Conservation (phyloP, 169 alveolate species). For the Amoebophrya sp. region DNA sequence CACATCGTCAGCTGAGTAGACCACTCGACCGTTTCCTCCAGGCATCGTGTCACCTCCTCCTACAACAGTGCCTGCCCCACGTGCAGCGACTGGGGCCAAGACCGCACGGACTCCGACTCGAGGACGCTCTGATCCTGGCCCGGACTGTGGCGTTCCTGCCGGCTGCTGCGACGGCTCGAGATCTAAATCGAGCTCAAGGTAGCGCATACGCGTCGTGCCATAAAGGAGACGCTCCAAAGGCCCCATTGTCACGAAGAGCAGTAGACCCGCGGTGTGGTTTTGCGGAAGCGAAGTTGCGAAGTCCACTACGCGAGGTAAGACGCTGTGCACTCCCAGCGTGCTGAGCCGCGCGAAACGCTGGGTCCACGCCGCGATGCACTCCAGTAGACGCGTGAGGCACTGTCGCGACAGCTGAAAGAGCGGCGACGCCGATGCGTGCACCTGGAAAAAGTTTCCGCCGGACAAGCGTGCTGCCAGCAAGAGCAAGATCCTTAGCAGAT, state of each 20-base stretch:
- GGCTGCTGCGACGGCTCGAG: background rate
- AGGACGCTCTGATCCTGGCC: too few relatives aligned
- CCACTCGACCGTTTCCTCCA: too few relatives aligned
- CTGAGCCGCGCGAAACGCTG: background rate
- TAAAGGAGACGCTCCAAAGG: background rate
- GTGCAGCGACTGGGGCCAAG: too few relatives aligned
- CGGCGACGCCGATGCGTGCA: background rate
- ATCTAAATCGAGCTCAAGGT: background rate
- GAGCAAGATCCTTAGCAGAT: background rate
- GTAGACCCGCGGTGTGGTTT: background rate
- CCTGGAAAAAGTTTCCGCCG: background rate
- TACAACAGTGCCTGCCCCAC: too few relatives aligned
- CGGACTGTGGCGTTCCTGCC: background rate
- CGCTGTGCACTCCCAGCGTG: background rate
- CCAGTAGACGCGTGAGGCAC: too few relatives aligned
- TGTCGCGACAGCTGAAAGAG: too few relatives aligned
- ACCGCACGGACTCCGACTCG: too few relatives aligned
- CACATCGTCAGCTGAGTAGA: too few relatives aligned
- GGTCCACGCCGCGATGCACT: background rate
- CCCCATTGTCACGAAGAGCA: background rate
- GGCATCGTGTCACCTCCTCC: too few relatives aligned
- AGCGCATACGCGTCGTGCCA: background rate
- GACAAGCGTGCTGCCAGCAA: background rate
- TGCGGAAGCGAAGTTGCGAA: background rate
- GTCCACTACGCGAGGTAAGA: background rate